Evolutionary conservation across 2,329 filamentous ascomycete species (phyloP).

Genomic region (Teratosphaeria zuluensis): DNA sequence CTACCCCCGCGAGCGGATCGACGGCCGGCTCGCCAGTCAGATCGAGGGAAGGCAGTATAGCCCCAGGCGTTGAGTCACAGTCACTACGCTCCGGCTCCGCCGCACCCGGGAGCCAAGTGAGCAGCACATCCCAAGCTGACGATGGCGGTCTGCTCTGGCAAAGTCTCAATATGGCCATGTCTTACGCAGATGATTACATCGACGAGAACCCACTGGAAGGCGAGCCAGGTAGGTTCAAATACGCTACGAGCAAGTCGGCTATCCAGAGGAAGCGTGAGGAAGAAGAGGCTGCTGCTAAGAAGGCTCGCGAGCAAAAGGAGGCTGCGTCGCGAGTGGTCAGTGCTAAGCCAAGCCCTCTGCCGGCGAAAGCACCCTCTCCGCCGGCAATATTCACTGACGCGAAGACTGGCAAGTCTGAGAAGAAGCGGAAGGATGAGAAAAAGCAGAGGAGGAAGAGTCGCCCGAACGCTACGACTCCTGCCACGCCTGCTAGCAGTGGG

Average conservation of each 20-base stretch:
- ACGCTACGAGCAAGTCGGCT: slow-evolving; percentile 36
- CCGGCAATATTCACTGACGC: slow-evolving; percentile 8
- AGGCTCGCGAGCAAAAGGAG: neutral
- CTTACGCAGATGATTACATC: slow-evolving; percentile 52
- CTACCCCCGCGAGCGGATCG: slow-evolving; percentile 22
- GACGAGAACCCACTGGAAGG: slow-evolving; percentile 55
- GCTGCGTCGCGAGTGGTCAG: slow-evolving; percentile 1
- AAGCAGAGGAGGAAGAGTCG: slow-evolving; percentile 12
- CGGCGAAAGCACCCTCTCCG: slow-evolving; percentile 3
- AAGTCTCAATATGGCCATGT: slow-evolving; percentile 25
- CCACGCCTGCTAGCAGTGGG: neutral
- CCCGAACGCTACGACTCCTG: slow-evolving; percentile 4
- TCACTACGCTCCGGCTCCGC: slow-evolving; percentile 21
- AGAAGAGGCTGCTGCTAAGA: slow-evolving; percentile 15
- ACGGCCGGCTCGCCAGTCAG: slow-evolving; percentile 29
- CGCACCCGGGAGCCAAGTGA: slow-evolving; percentile 5
- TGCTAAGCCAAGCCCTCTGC: neutral
- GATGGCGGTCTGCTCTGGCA: slow-evolving; percentile 31
- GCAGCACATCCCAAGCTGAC: neutral
- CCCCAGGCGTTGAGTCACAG: slow-evolving; percentile 16
- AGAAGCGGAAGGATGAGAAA: slow-evolving; percentile 10
- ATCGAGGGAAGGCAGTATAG: slow-evolving; percentile 36
- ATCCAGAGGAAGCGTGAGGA: slow-evolving; percentile 33
- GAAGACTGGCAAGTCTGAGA: slow-evolving; percentile 4
- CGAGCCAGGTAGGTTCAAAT: slow-evolving; percentile 53